These are phyloP conservation scores for Termitomyces sp. DNA, from an alignment of 768 basidiomycete genomes.

Conservation along the genomic window DNA sequence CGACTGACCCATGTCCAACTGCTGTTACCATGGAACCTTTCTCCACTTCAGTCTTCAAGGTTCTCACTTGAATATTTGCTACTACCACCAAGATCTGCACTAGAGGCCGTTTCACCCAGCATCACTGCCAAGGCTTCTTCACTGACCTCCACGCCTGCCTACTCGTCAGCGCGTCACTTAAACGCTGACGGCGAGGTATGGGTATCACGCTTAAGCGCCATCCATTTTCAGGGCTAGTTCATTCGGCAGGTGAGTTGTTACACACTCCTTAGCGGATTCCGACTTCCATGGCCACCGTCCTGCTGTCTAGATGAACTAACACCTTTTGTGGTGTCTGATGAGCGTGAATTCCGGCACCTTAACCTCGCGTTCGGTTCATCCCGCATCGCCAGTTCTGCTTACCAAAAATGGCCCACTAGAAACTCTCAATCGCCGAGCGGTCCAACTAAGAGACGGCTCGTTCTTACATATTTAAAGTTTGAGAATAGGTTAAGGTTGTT, in stretches of 20 bases:
- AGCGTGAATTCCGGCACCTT: constrained; percentile 80
- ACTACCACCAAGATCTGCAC: constrained; percentile 1
- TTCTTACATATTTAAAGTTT: too few species aligned
- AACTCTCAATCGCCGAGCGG: too few species aligned
- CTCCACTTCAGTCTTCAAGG: too few species aligned
- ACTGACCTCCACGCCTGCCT: background rate
- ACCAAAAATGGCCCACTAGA: constrained; percentile 4
- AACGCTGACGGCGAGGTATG: constrained; percentile 61
- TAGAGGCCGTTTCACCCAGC: background rate
- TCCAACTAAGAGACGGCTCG: too few species aligned
- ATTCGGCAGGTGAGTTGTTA: constrained; percentile 52
- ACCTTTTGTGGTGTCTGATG: constrained; percentile 84
- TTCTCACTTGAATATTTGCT: background rate
- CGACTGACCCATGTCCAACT: too few species aligned
- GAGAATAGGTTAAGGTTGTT: too few species aligned
- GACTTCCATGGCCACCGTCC: constrained; percentile 87
- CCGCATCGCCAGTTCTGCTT: background rate
- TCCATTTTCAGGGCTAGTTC: constrained; percentile 90
- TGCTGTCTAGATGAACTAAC: constrained; percentile 88
- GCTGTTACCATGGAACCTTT: too few species aligned
- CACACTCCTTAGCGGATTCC: constrained; percentile 76
- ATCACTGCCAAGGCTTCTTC: background rate
- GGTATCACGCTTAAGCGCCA: constrained; percentile 62
- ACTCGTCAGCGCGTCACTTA: background rate
- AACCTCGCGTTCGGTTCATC: constrained; percentile 54